phyloP scores from a whole-genome alignment of 1,139 yeast genomes.

The Pichia cactophila region DNA sequence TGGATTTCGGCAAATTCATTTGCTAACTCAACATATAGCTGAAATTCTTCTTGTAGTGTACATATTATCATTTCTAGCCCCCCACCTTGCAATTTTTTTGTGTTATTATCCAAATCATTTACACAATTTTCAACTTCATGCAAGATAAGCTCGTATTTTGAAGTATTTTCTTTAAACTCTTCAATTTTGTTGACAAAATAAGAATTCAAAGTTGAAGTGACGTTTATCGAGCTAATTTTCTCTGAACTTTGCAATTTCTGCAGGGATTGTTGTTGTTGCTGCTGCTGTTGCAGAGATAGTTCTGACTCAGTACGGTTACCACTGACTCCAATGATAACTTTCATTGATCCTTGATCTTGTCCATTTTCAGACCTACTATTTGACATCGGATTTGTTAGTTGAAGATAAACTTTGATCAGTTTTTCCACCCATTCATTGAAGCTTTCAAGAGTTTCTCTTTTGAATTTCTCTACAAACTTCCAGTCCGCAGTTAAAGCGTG shows the following conservation, averaged over 20 bases:
- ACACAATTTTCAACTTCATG: conserved; percentile 71
- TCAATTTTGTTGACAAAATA: conserved; percentile 48
- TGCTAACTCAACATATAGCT: conserved; percentile 82
- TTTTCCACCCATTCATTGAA: conserved; percentile 32
- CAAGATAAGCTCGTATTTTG: conserved; percentile 57
- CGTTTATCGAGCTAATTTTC: conserved; percentile 22
- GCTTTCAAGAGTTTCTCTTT: conserved; percentile 28
- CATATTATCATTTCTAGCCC: conserved; percentile 50
- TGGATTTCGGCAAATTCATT: conserved; percentile 87
- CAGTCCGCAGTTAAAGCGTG: conserved; percentile 67
- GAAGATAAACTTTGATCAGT: conserved; percentile 28
- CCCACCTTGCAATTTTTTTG: conserved; percentile 31
- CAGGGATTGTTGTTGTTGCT: conserved; percentile 13
- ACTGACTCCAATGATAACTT: conserved; percentile 25
- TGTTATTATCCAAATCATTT: conserved; percentile 52
- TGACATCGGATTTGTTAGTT: conserved; percentile 28
- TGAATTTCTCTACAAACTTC: conserved; percentile 41
- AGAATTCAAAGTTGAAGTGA: conserved; percentile 35
- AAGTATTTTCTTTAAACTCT: conserved; percentile 48
- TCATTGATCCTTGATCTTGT: conserved; percentile 19
- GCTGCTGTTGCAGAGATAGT: conserved; percentile 12
- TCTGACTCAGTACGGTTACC: conserved; percentile 21
- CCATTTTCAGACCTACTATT: conserved; percentile 16
- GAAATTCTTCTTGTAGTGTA: conserved; percentile 75
- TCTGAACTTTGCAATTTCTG: conserved; percentile 11